phyloP scores from a whole-genome alignment of 2,329 filamentous ascomycete genomes.

The Rhynchosporium agropyri region DNA sequence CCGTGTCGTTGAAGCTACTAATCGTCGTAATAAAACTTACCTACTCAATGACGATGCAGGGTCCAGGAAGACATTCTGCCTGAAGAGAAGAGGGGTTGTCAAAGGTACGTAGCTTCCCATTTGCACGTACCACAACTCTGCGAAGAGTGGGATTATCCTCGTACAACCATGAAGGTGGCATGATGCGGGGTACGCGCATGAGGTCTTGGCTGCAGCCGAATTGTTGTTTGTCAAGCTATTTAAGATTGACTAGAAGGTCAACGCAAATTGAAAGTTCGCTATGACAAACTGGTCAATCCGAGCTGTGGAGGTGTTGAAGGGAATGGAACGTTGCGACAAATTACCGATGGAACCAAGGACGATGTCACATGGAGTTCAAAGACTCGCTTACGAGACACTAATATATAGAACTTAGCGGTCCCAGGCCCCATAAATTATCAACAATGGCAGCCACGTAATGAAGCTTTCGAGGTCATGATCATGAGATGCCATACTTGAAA shows the following conservation, averaged over 20 bases:
- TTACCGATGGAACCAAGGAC: no score
- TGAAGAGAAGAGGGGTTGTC: conserved; percentile 14
- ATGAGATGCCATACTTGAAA: no score
- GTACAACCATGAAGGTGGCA: conserved; percentile 21
- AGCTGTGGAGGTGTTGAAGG: background rate
- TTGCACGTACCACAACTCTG: conserved; percentile 4
- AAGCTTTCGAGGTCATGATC: no score
- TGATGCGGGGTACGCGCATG: conserved; percentile 22
- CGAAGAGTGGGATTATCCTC: conserved; percentile 20
- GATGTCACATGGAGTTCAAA: no score
- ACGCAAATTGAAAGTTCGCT: background rate
- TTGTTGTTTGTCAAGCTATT: background rate
- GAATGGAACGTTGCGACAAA: no score
- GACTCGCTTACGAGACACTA: no score
- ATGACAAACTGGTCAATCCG: background rate
- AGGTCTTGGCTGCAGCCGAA: conserved; percentile 3
- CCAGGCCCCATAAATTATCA: no score
- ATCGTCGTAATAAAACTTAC: background rate
- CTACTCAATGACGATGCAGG: conserved; percentile 14
- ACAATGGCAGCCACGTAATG: no score
- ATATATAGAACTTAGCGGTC: no score
- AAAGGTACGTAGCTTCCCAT: background rate
- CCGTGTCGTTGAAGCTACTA: conserved; percentile 2
- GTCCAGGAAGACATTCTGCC: conserved; percentile 8
- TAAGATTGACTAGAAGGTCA: background rate